Evolutionary conservation across 1,139 yeast genomes (phyloP), one percentile per base, ranked within the genome.

Genomic region (Taphrina wiesneri): DNA sequence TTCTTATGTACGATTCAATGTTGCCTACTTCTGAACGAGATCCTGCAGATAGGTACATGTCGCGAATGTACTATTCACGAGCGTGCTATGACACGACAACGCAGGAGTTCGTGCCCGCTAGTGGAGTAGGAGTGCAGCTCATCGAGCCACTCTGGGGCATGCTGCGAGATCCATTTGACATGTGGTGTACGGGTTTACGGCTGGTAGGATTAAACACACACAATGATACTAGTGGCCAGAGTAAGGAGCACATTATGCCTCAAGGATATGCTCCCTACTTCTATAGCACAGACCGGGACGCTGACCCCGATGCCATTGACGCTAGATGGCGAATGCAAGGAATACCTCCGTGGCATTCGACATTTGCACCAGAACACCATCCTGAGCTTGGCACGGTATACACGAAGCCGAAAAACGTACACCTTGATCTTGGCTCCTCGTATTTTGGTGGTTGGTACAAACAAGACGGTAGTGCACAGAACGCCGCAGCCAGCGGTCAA

Each of bases 61-160:
- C 64, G 15, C 56, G 64, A 4, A 49, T 60, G 57, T 46, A 49
- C 43, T 60, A 60, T 21, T 15, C 47, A 13, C 52, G 57, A n/a
- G 56, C 19, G 17, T 60, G 64, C 45, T 60, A 49, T 34, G 47
- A 49, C 19, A 30, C 30, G 9, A 21, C 36, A 4, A 7, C 26
- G 6, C 49, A 23, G 17, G 30, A n/a, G 5, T 60, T 52, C 25
- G 30, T 9, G 26, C 64, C 64, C 6, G 26, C 51, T 11, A 15
- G 57, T 6, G 64, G 64, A 15, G 17, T 19, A 15, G 64, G 64
- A n/a, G 57, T 32, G 11, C 64, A 60, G 28, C 41, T 60, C 28
- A 60, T 60, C n/a, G 64, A 60, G 39, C 64, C 64, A 7, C 57
- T 60, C 34, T 60, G 57, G 57, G 64, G 64, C 17, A 60, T 60